These are phyloP conservation scores for Psilocybe subaeruginosa DNA, from an alignment of 768 basidiomycete genomes.

Conservation along the genomic window DNA sequence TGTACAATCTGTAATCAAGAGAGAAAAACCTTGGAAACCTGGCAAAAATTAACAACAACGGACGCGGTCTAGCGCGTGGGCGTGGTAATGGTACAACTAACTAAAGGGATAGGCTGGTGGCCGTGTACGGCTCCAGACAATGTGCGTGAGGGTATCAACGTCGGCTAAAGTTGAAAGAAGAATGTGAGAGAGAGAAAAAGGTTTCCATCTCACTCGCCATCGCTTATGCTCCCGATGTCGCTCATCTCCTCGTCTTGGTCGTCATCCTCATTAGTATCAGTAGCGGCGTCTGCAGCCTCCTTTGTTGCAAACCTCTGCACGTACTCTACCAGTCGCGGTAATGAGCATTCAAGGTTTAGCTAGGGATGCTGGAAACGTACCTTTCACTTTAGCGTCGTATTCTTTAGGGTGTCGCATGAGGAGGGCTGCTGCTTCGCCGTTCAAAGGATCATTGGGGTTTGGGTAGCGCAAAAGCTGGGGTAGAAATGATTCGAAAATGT, in stretches of 20 bases:
- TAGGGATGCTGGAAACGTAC: conserved; percentile 38
- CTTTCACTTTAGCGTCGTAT: conserved; percentile 93
- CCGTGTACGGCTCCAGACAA: background rate
- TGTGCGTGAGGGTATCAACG: conserved; percentile 4
- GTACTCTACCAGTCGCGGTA: conserved; percentile 65
- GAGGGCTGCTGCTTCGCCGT: conserved; percentile 96
- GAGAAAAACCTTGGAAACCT: conserved; percentile 3
- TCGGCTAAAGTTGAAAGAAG: background rate
- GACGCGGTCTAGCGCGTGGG: background rate
- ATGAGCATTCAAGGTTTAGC: background rate
- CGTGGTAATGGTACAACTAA: conserved; percentile 8
- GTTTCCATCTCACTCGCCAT: conserved; percentile 48
- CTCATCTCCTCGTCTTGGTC: conserved; percentile 87
- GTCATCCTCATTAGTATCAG: conserved; percentile 66
- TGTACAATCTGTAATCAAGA: conserved; percentile 30
- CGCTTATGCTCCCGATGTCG: conserved; percentile 82
- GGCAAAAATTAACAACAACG: conserved; percentile 2
- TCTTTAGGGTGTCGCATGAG: conserved; percentile 97
- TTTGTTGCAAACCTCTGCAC: conserved; percentile 94
- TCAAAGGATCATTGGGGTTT: conserved; percentile 97
- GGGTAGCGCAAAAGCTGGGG: conserved; percentile 97
- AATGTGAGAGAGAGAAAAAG: conserved; percentile 5
- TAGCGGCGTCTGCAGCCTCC: conserved; percentile 81
- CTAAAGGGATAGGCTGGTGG: background rate
- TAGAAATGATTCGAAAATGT: conserved; percentile 98